A percentile compares a stretch with the other conserved stretches of the same genome.
Conservation (phyloP, 805 yeast species). For the Schwanniomyces polymorphus region DNA sequence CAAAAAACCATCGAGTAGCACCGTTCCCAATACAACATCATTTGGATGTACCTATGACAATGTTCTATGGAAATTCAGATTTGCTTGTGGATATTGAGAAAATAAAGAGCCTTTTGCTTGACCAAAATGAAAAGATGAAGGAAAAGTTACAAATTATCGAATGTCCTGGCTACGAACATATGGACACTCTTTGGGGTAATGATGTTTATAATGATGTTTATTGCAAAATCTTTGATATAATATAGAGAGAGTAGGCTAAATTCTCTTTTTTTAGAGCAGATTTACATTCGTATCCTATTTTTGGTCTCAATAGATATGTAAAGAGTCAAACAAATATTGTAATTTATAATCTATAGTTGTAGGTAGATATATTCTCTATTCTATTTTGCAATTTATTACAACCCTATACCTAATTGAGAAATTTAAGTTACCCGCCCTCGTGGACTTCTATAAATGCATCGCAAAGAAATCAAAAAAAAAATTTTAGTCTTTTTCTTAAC, state of each 20-base stretch:
- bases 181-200: conserved; percentile 32
- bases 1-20: conserved; percentile 17
- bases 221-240: conserved; percentile 6
- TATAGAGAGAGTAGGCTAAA: not conserved
- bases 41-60: conserved; percentile 24
- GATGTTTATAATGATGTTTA: conserved; percentile 25
- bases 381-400: not conserved
- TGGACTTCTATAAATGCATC: not conserved
- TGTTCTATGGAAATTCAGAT: conserved; percentile 29
- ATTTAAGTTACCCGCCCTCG: conserved; percentile 22
- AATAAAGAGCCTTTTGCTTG: conserved; percentile 20
- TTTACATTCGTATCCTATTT: no score
- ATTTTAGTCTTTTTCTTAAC: conserved; percentile 34
- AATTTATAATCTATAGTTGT: no score
- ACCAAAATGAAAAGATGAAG: conserved; percentile 22
- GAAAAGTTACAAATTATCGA: conserved; percentile 14
- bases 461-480: not conserved
- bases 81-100: conserved; percentile 26
- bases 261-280: not conserved
- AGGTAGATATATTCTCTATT: no score
- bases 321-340: no score
- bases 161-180: conserved; percentile 29
- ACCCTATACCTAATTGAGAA: not conserved
- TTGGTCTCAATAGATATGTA: no score
- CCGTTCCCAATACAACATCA: conserved; percentile 32